Base-by-base conservation (phyloP, 306 rosid genomes). In the Geum urbanum region DNA sequence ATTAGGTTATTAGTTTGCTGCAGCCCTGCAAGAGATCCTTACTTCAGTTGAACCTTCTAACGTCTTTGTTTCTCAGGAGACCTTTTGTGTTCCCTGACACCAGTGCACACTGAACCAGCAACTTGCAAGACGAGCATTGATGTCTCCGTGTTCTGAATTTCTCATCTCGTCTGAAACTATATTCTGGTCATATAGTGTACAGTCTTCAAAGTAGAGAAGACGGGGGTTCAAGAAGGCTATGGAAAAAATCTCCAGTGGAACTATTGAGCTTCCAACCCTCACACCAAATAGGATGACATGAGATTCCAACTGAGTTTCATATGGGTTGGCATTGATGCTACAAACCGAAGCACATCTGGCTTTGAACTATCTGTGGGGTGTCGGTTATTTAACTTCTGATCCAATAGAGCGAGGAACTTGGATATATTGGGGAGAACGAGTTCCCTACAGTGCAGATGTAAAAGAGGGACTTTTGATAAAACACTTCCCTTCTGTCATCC, bases 261-360 rank as follows among this genome's bases (percentile, higher is more conserved):
- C 13, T 5, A 56, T 13, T 22, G 61, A 22, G 39, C 9, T 55
- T 4, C 0, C 19, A 9, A n/a, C n/a, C 69, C 49, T 52, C 85
- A 94, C 39, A 94, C 85, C 69, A 94, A 74, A 80, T 86, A 94
- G 0, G 98, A 94, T 22, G 97, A 94, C 97, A 94, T 94, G 50
- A 94, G 84, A 84, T 94, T 94, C 98, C 98, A 94, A 77, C 98
- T 94, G 66, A 90, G 84, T 82, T 86, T 94, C 98, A 90, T 94
- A 68, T 90, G 98, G 32, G 85, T 81, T 9, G 98, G 98, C 97
- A 94, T 94, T 52, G 88, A 68, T 24, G 92, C 92, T n/a, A 90
- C 92, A 71, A 90, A 90, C 56, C 96, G 85, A 60, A 86, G 90
- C 76, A 94, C 76, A 85, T 94, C 96, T 3, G 83, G 88, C 66